Evolutionary conservation across 495 filamentous ascomycete genomes (phyloP).

Genomic region (Annulohypoxylon bovei): DNA sequence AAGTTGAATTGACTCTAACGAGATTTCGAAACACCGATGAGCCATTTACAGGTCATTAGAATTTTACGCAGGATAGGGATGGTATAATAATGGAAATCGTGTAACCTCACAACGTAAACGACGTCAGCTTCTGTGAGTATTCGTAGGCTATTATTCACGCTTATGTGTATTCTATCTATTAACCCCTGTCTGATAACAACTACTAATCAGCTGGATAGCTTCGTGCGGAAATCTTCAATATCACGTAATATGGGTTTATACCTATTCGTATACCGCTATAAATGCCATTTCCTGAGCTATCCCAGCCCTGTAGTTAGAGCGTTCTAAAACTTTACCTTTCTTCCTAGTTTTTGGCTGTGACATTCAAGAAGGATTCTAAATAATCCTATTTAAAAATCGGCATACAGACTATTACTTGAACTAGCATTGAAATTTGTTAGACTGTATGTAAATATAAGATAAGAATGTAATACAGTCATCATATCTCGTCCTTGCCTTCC

Average conservation of each 20-base stretch:
- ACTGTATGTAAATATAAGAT: not conserved
- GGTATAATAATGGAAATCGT: not conserved
- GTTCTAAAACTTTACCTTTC: not conserved
- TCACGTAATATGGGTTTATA: too few relatives aligned
- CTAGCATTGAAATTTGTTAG: not conserved
- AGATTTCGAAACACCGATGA: not conserved
- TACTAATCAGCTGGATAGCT: too few relatives aligned
- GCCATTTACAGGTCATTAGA: not conserved
- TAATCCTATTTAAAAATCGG: not conserved
- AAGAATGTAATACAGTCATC: not conserved
- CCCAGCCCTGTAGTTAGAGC: too few relatives aligned
- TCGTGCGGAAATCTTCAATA: not conserved
- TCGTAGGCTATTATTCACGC: too few relatives aligned
- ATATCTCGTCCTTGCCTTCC: not conserved
- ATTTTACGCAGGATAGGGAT: not conserved
- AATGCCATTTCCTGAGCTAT: too few relatives aligned
- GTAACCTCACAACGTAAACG: not conserved
- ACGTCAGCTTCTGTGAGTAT: not conserved
- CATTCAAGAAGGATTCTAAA: not conserved
- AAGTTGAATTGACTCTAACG: not conserved
- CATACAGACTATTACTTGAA: not conserved
- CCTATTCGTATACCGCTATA: too few relatives aligned
- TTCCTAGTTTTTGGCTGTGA: not conserved
- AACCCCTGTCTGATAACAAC: too few relatives aligned
- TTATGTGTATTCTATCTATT: too few relatives aligned